These are phyloP conservation scores for Chlorella sp. DNA, from an alignment of 139 green algal species.

Conservation along the genomic window DNA sequence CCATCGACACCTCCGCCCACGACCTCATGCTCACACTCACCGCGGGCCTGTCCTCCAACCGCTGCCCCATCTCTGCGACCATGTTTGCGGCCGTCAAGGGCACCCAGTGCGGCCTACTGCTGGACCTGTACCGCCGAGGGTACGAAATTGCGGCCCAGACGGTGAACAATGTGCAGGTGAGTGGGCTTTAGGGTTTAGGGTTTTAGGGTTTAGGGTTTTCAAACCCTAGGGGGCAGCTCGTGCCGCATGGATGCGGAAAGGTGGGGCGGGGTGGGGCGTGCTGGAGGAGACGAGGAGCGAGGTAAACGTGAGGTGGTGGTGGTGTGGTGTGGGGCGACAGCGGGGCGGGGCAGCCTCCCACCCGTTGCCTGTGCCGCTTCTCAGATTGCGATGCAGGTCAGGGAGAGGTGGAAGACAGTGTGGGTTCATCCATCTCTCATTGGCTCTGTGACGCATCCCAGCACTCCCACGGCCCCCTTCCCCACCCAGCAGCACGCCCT, in stretches of 20 bases:
- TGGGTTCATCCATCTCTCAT: too few relatives aligned
- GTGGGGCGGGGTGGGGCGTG: background rate
- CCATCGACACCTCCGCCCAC: background rate
- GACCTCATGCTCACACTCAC: slow-evolving; percentile 21
- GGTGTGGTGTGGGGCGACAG: background rate
- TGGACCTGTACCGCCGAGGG: background rate
- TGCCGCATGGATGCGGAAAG: too few relatives aligned
- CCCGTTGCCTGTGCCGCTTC: too few relatives aligned
- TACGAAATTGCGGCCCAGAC: background rate
- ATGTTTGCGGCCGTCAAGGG: slow-evolving; percentile 32
- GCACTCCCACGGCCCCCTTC: too few relatives aligned
- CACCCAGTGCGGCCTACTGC: background rate
- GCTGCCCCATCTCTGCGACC: slow-evolving; percentile 41
- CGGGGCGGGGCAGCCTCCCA: too few relatives aligned
- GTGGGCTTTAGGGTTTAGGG: background rate
- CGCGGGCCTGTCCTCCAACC: slow-evolving; percentile 28
- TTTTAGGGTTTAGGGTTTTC: background rate
- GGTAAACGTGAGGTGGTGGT: too few relatives aligned
- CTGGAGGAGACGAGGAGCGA: background rate
- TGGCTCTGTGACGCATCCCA: too few relatives aligned
- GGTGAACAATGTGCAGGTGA: background rate
- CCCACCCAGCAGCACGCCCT: too few relatives aligned
- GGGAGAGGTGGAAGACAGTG: too few relatives aligned
- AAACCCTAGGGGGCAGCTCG: too few relatives aligned
- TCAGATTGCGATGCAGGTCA: too few relatives aligned